These are phyloP conservation scores for Pythium graminicola DNA, from an alignment of 352 stramenopile species.

Conservation along the genomic window DNA sequence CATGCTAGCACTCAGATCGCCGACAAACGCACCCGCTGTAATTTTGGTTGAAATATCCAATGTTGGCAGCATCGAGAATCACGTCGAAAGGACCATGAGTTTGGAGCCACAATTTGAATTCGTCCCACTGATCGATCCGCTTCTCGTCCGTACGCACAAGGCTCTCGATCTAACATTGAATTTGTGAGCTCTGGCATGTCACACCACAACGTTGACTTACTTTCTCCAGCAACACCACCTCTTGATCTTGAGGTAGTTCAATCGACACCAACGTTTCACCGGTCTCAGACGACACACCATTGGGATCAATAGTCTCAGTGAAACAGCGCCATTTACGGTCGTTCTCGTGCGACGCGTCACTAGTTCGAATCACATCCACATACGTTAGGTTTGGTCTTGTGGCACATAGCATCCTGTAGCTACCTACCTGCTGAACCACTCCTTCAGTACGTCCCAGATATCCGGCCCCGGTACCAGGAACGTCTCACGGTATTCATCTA, in stretches of 20 bases:
- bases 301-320: constrained; percentile 42
- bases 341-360: constrained; percentile 53
- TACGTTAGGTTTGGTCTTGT: background rate
- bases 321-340: constrained; percentile 48
- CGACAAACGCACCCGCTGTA: constrained; percentile 69
- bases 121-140: constrained; percentile 64
- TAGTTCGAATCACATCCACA: constrained; percentile 11
- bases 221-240: constrained; percentile 53
- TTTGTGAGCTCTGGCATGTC: background rate
- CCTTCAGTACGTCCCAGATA: constrained; percentile 58
- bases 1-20: too few species aligned
- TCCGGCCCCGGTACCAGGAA: constrained; percentile 39
- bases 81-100: constrained; percentile 83
- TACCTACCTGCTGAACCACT: constrained; percentile 62
- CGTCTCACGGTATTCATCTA: constrained; percentile 54
- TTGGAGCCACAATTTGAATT: constrained; percentile 77
- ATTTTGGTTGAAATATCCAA: constrained; percentile 98
- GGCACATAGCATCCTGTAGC: background rate
- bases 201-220: constrained; percentile 21
- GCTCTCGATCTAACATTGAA: constrained; percentile 53
- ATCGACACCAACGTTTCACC: constrained; percentile 59
- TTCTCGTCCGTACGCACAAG: constrained; percentile 73
- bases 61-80: constrained; percentile 97
- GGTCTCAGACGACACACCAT: constrained; percentile 54
- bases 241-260: constrained; percentile 42